These are phyloP conservation scores for Fusarium transvaalense DNA, from an alignment of 2,329 filamentous ascomycete genomes.

Conservation along the genomic window DNA sequence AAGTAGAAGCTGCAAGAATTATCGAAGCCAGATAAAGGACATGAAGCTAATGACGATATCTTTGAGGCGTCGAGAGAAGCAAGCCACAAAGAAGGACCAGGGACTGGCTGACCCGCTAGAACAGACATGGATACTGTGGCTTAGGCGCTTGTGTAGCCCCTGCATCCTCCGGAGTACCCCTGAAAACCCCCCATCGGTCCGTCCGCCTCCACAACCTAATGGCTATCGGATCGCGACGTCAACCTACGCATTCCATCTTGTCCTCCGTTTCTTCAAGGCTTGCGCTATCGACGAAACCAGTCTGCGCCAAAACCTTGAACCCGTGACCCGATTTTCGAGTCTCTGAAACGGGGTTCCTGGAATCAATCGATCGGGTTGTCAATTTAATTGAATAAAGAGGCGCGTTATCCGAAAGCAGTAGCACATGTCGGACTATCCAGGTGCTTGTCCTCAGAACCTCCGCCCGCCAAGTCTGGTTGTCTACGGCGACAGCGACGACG, in stretches of 20 bases:
- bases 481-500: constrained; percentile 41
- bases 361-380: constrained; percentile 14
- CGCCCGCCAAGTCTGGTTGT: constrained; percentile 47
- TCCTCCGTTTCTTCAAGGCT: constrained; percentile 19
- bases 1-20: constrained; percentile 5
- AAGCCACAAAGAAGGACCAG: constrained; percentile 19
- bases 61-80: constrained; percentile 3
- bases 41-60: constrained; percentile 35
- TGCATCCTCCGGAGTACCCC: constrained; percentile 39
- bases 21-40: constrained; percentile 28
- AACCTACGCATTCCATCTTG: constrained; percentile 36
- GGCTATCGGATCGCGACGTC: constrained; percentile 35
- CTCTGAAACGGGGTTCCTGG: constrained; percentile 8
- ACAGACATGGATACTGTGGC: constrained; percentile 36
- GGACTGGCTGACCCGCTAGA: constrained; percentile 1
- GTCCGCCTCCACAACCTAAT: constrained; percentile 33
- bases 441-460: constrained; percentile 41
- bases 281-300: constrained; percentile 36
- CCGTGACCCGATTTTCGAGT: constrained; percentile 12
- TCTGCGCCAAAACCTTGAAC: constrained; percentile 13
- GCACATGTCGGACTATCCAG: constrained; percentile 43
- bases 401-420: constrained; percentile 37
- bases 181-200: constrained; percentile 37
- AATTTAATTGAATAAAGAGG: constrained; percentile 31
- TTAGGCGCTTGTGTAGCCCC: constrained; percentile 27